These are phyloP conservation scores for Dendrocalamus sinicus DNA, from an alignment of 176 grass and related monocot genomes.

Conservation along the genomic window DNA sequence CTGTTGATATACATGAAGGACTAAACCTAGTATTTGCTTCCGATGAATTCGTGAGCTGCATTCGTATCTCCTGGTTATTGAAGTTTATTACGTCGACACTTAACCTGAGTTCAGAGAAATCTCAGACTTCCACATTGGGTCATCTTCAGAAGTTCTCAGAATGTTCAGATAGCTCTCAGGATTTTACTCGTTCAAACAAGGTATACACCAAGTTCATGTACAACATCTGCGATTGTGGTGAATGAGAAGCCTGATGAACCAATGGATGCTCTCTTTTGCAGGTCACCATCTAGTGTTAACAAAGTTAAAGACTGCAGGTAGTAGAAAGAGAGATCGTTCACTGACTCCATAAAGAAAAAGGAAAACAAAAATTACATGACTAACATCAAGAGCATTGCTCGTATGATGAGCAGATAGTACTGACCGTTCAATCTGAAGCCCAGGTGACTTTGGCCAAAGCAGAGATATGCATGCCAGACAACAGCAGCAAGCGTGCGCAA, in stretches of 20 bases:
- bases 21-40: not conserved
- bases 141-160: constrained; percentile 14
- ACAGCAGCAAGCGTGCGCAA: not conserved
- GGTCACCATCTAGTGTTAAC: not conserved
- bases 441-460: constrained; percentile 32
- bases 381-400: constrained; percentile 6
- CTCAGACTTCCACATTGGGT: not conserved
- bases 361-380: constrained; percentile 16
- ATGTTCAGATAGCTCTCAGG: constrained; percentile 15
- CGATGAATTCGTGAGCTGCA: not conserved
- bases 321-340: constrained; percentile 30
- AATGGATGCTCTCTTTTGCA: constrained; percentile 34
- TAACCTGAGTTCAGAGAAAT: constrained; percentile 15
- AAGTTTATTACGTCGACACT: not conserved
- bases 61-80: not conserved
- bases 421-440: constrained; percentile 33
- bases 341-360: not conserved
- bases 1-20: not conserved
- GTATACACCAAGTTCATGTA: constrained; percentile 25
- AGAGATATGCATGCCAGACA: constrained; percentile 16
- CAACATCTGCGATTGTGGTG: not conserved
- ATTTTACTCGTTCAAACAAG: constrained; percentile 24
- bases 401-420: constrained; percentile 33
- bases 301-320: constrained; percentile 30
- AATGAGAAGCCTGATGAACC: constrained; percentile 12